A percentile compares a stretch with the other conserved stretches of the same genome.
Evolutionary conservation across 495 filamentous ascomycete species (phyloP).

Genomic region (Xylaria longipes): DNA sequence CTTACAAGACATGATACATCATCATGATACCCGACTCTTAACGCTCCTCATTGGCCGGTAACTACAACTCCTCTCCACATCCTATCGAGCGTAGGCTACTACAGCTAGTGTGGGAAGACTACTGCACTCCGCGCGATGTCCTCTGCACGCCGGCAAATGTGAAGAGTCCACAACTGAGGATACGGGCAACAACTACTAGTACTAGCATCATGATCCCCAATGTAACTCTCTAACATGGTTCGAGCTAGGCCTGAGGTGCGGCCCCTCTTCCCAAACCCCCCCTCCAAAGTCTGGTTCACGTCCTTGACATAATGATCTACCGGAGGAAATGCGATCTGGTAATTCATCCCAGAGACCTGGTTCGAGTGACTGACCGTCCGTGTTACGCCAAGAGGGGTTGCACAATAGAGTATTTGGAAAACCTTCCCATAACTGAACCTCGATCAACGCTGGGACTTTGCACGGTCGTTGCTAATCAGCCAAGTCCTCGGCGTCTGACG

Average conservation of each 20-base stretch:
- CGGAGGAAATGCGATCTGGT: slow-evolving; percentile 21
- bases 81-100: neutral
- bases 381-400: slow-evolving; percentile 18
- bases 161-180: slow-evolving; percentile 8
- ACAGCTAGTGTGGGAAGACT: slow-evolving; percentile 8
- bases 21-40: neutral
- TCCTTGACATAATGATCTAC: slow-evolving; percentile 23
- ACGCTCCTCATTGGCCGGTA: neutral
- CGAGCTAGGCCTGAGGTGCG: slow-evolving; percentile 13
- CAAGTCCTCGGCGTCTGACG: slow-evolving; percentile 12
- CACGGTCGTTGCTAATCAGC: neutral
- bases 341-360: slow-evolving; percentile 21
- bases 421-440: neutral
- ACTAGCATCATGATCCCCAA: slow-evolving; percentile 14
- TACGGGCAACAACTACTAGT: neutral
- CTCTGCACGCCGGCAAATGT: slow-evolving; percentile 14
- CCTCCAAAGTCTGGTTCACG: slow-evolving; percentile 7
- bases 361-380: slow-evolving; percentile 5
- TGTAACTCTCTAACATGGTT: slow-evolving; percentile 14
- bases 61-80: slow-evolving; percentile 10
- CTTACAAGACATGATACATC: neutral
- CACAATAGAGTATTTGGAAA: slow-evolving; percentile 15
- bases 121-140: slow-evolving; percentile 16
- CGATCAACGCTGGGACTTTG: neutral
- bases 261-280: slow-evolving; percentile 9